A percentile compares a stretch with the other conserved stretches of the same genome.
These are phyloP conservation scores for Cystofilobasidium ferigula DNA, from an alignment of 768 basidiomycete genomes.

Conservation along the genomic window DNA sequence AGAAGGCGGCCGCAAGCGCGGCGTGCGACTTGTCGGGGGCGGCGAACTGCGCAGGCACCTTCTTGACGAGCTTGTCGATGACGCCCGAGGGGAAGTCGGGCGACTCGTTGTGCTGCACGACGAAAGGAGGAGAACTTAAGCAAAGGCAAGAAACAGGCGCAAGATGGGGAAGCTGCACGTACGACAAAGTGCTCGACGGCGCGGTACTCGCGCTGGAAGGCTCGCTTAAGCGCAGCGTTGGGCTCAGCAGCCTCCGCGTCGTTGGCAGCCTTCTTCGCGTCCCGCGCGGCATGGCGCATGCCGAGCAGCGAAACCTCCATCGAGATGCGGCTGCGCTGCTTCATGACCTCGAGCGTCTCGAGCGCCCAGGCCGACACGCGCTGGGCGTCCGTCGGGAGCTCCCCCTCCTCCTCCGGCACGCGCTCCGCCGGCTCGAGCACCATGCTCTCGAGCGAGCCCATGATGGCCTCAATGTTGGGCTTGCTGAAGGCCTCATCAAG, in stretches of 20 bases:
- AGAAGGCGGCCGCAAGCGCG: conserved; percentile 7
- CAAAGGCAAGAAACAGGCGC: not conserved
- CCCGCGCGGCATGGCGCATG: conserved; percentile 59
- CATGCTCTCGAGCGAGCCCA: conserved; percentile 46
- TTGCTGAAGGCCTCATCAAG: conserved; percentile 70
- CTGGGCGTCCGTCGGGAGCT: conserved; percentile 37
- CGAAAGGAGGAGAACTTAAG: not conserved
- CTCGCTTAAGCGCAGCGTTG: conserved; percentile 54
- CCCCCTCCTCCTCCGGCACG: conserved; percentile 12
- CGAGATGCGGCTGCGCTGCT: conserved; percentile 75
- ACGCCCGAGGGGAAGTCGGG: conserved; percentile 78
- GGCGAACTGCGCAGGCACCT: conserved; percentile 29
- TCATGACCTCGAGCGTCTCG: conserved; percentile 53
- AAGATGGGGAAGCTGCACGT: not conserved
- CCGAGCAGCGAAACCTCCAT: conserved; percentile 78
- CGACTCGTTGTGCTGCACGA: conserved; percentile 55
- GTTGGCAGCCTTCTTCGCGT: conserved; percentile 89
- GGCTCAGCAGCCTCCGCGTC: conserved; percentile 90
- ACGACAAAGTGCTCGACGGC: conserved; percentile 25
- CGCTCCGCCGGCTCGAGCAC: conserved; percentile 31
- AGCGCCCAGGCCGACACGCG: conserved; percentile 61
- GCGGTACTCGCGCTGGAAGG: conserved; percentile 21
- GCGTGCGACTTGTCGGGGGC: not conserved
- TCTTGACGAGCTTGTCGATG: conserved; percentile 52
- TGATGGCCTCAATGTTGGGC: conserved; percentile 58